Evolutionary conservation across 495 filamentous ascomycete genomes (phyloP).

Genomic region (Neurospora africana): DNA sequence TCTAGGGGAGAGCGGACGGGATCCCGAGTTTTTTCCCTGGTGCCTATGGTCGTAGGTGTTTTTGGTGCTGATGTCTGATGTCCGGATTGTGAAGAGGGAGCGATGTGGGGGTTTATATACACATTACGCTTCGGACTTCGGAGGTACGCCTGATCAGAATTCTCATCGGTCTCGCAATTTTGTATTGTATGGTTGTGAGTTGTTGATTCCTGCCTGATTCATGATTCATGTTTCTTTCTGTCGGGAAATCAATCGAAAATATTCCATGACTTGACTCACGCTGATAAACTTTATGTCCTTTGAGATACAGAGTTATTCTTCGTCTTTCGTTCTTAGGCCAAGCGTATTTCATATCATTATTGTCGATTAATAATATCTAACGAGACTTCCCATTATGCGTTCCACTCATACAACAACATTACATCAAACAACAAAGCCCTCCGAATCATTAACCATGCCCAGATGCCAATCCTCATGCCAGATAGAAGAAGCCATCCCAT

Average conservation of each 20-base stretch:
- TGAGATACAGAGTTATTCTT: neutral
- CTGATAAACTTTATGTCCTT: neutral
- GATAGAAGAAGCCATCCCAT: neutral
- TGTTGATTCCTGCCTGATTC: neutral
- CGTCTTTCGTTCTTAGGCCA: neutral
- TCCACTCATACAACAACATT: neutral
- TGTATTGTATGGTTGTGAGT: neutral
- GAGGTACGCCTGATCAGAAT: neutral
- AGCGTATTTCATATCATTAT: neutral
- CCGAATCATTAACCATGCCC: neutral
- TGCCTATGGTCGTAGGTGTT: neutral
- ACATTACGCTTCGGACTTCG: neutral
- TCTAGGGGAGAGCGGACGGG: conserved; percentile 42
- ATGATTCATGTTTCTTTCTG: neutral
- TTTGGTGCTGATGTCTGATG: neutral
- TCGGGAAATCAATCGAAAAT: neutral
- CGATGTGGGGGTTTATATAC: neutral
- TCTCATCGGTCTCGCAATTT: neutral
- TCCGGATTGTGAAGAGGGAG: neutral
- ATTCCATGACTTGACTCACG: neutral
- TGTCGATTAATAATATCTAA: neutral
- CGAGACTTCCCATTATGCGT: neutral
- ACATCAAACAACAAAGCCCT: neutral
- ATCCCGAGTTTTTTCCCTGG: conserved; percentile 27
- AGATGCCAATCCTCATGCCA: neutral